Evolutionary conservation across 2,329 filamentous ascomycete genomes (phyloP).

Genomic region (Epichloe glyceriae): DNA sequence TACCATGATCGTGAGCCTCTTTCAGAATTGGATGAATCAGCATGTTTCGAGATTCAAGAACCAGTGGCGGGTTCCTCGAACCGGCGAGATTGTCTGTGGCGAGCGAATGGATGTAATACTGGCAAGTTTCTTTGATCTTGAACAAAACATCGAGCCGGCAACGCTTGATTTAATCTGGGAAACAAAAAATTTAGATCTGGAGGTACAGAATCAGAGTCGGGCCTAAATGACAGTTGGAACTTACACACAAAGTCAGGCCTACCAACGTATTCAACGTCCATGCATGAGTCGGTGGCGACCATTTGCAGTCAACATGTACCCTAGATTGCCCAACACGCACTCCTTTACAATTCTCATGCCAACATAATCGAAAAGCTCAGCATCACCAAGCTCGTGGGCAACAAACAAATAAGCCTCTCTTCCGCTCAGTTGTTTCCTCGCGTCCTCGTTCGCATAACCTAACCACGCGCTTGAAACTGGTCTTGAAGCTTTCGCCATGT

Average conservation of each 20-base stretch:
- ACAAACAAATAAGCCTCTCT: not conserved
- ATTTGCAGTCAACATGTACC: not conserved
- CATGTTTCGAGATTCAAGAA: not conserved
- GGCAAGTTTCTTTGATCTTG: not conserved
- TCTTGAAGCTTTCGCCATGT: conserved; percentile 7
- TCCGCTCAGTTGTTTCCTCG: not conserved
- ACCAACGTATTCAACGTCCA: not conserved
- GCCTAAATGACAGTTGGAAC: not conserved
- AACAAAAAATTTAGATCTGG: no score
- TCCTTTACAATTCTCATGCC: not conserved
- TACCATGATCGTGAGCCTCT: not conserved
- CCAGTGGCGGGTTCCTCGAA: no score
- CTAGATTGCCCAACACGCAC: not conserved
- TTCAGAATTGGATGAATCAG: not conserved
- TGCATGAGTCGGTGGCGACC: not conserved
- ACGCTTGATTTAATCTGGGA: not conserved
- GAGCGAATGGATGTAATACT: not conserved
- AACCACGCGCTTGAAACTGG: not conserved
- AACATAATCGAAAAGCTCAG: not conserved
- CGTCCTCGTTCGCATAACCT: not conserved
- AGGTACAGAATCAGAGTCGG: no score
- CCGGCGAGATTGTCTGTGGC: not conserved
- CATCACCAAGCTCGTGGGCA: not conserved
- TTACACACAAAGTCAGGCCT: not conserved
- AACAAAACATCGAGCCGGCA: not conserved